These are phyloP conservation scores for Tulasnella sp. DNA, from an alignment of 768 basidiomycete species.

Conservation along the genomic window DNA sequence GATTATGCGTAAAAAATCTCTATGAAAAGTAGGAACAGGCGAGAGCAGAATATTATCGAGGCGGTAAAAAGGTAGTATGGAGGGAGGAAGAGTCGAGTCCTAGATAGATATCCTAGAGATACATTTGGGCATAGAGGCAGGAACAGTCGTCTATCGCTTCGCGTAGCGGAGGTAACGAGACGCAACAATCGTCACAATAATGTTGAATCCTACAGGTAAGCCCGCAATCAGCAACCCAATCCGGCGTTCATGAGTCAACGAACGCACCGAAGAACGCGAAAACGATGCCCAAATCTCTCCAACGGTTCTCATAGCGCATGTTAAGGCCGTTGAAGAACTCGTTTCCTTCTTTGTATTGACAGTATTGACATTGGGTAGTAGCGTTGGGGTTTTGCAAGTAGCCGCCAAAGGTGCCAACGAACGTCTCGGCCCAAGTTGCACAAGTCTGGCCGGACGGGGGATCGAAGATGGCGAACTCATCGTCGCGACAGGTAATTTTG, in stretches of 20 bases:
- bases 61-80: too few relatives aligned
- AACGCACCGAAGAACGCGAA: constrained; percentile 52
- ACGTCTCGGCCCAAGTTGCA: constrained; percentile 57
- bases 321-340: constrained; percentile 63
- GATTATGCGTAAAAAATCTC: too few relatives aligned
- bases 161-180: constrained; percentile 66
- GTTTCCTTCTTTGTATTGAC: constrained; percentile 59
- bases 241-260: neutral
- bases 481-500: constrained; percentile 49
- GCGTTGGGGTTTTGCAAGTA: constrained; percentile 64
- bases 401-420: constrained; percentile 54
- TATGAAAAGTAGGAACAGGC: too few relatives aligned
- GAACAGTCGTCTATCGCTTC: constrained; percentile 40
- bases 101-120: neutral
- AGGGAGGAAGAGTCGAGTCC: too few relatives aligned
- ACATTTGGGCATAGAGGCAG: neutral
- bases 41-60: too few relatives aligned
- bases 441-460: constrained; percentile 74
- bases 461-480: constrained; percentile 64
- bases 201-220: constrained; percentile 51
- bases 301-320: constrained; percentile 51
- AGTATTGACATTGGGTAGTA: constrained; percentile 60
- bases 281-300: constrained; percentile 62
- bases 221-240: neutral
- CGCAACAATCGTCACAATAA: constrained; percentile 46